Evolutionary conservation across 129 eudicot genomes (phyloP).

Genomic region (Oenanthe sinensis): DNA sequence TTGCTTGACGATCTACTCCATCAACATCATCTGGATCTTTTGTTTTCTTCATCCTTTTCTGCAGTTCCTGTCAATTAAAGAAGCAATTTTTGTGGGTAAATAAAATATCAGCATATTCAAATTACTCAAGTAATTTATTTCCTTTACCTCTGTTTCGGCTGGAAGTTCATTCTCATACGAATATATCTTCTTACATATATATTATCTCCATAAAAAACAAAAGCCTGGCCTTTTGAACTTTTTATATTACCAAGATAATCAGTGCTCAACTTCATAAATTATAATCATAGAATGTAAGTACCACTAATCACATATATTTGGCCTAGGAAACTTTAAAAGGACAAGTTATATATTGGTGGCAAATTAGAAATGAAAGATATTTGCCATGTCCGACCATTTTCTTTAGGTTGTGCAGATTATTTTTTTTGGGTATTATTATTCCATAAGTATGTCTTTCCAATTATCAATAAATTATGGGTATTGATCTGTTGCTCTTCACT

Average conservation of each 20-base stretch:
- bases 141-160: neutral
- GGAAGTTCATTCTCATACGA: neutral
- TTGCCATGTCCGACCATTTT: too few species aligned
- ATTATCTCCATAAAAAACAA: neutral
- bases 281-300: too few species aligned
- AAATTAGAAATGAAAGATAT: too few species aligned
- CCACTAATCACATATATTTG: too few species aligned
- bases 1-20: too few species aligned
- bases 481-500: slow-evolving; percentile 3
- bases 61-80: neutral
- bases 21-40: neutral
- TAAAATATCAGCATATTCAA: neutral
- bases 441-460: too few species aligned
- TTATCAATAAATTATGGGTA: neutral
- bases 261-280: too few species aligned
- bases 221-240: too few species aligned
- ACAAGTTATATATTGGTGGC: too few species aligned
- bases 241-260: neutral
- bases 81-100: neutral
- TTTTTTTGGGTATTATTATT: neutral
- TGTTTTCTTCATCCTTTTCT: neutral
- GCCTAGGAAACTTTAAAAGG: too few species aligned
- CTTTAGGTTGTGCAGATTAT: too few species aligned
- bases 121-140: too few species aligned
- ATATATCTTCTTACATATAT: neutral